phyloP scores from a whole-genome alignment of 108 stramenopile genomes.

The Bacterosira constricta region DNA sequence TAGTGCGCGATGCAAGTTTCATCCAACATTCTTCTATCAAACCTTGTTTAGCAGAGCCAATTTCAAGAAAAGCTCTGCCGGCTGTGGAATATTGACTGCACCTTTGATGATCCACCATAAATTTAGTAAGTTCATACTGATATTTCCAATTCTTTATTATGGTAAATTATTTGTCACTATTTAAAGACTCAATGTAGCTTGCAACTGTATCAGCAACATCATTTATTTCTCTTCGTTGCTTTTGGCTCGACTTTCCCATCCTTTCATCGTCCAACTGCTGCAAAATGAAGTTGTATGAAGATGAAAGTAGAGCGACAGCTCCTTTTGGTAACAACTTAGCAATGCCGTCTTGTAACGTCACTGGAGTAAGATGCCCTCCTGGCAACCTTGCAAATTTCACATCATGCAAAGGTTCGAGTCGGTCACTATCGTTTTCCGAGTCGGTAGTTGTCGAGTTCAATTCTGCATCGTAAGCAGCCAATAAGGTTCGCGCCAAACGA shows the following conservation, averaged over 20 bases:
- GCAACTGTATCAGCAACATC: slow-evolving; percentile 40
- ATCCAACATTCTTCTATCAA: too few relatives aligned
- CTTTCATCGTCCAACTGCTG: slow-evolving; percentile 40
- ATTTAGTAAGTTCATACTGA: too few relatives aligned
- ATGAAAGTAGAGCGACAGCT: slow-evolving; percentile 25
- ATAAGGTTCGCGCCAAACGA: slow-evolving; percentile 57
- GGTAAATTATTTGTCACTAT: background rate
- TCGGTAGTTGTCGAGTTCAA: background rate
- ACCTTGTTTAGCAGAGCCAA: too few relatives aligned
- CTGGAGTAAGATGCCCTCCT: slow-evolving; percentile 81
- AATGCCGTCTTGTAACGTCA: slow-evolving; percentile 46
- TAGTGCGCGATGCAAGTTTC: too few relatives aligned
- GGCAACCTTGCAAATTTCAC: slow-evolving; percentile 79
- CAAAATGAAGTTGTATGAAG: slow-evolving; percentile 38
- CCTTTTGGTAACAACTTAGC: slow-evolving; percentile 25
- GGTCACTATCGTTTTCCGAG: slow-evolving; percentile 3
- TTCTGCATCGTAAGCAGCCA: slow-evolving; percentile 18
- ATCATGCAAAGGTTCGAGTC: slow-evolving; percentile 43
- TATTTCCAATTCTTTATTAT: too few relatives aligned
- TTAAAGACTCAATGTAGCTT: slow-evolving; percentile 31
- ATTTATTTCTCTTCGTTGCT: slow-evolving; percentile 22
- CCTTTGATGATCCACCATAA: too few relatives aligned
- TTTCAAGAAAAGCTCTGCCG: too few relatives aligned
- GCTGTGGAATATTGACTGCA: too few relatives aligned
- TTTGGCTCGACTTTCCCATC: slow-evolving; percentile 26